Evolutionary conservation across 2,329 filamentous ascomycete species (phyloP).

Genomic region (Botrytis cinerea): DNA sequence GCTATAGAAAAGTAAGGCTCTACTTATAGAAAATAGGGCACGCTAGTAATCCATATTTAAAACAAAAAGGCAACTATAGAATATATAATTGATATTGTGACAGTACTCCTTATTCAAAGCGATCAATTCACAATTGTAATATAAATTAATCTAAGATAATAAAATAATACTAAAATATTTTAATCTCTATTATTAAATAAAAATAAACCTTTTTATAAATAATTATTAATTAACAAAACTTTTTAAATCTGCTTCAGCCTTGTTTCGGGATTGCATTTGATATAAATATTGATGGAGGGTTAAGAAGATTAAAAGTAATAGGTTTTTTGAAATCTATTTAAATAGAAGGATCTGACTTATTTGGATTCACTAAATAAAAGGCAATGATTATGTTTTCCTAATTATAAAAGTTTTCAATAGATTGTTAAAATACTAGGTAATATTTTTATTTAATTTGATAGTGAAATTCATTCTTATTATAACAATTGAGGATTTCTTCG

Average conservation of each 20-base stretch:
- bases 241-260: neutral
- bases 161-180: neutral
- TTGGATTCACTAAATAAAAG: neutral
- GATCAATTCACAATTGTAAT: neutral
- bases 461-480: neutral
- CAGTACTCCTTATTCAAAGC: neutral
- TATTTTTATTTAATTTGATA: neutral
- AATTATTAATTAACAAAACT: neutral
- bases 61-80: neutral
- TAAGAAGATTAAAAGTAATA: neutral
- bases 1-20: neutral
- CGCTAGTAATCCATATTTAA: neutral
- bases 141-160: neutral
- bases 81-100: neutral
- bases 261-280: too few relatives aligned
- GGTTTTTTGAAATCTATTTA: neutral
- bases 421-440: neutral
- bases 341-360: rapidly evolving
- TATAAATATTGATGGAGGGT: too few relatives aligned
- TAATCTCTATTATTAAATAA: neutral
- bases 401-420: neutral
- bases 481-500: neutral
- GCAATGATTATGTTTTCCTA: neutral
- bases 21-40: neutral
- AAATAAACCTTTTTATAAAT: neutral